Conservation (phyloP, 495 filamentous ascomycete genomes). For the Aspergillus ostianus region DNA sequence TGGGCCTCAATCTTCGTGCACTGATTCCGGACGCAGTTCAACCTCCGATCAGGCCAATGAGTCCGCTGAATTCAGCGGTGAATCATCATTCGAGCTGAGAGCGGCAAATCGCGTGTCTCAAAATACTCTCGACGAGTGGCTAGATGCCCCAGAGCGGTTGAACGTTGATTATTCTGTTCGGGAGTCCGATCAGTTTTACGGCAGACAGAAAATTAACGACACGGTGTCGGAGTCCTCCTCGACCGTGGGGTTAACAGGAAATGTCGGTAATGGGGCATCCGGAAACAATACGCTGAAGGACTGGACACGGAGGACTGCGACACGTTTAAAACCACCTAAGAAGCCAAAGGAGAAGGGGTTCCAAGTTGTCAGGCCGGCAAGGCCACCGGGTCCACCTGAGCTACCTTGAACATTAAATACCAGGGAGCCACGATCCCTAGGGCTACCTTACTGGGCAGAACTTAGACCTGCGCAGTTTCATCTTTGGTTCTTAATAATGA, state of each 20-base stretch:
- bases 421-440: no score
- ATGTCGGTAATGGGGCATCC: neutral
- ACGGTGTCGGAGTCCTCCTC: neutral
- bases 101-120: neutral
- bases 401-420: constrained; percentile 23
- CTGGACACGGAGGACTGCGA: no score
- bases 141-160: neutral
- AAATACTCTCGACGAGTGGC: constrained; percentile 1
- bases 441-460: no score
- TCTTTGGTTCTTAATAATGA: no score
- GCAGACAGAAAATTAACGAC: neutral
- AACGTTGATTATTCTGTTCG: constrained; percentile 7
- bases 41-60: neutral
- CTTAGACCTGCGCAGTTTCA: no score
- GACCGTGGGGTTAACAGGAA: neutral
- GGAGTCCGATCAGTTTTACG: constrained; percentile 5
- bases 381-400: no score
- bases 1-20: neutral
- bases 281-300: neutral
- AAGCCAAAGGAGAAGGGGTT: no score
- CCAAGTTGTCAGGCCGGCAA: no score
- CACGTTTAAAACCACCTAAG: no score
- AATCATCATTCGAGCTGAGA: neutral
- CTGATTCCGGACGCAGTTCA: neutral
- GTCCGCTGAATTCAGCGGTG: neutral